These are phyloP conservation scores for Pseudogymnoascus sp. DNA, from an alignment of 2,329 filamentous ascomycete genomes.

Conservation along the genomic window DNA sequence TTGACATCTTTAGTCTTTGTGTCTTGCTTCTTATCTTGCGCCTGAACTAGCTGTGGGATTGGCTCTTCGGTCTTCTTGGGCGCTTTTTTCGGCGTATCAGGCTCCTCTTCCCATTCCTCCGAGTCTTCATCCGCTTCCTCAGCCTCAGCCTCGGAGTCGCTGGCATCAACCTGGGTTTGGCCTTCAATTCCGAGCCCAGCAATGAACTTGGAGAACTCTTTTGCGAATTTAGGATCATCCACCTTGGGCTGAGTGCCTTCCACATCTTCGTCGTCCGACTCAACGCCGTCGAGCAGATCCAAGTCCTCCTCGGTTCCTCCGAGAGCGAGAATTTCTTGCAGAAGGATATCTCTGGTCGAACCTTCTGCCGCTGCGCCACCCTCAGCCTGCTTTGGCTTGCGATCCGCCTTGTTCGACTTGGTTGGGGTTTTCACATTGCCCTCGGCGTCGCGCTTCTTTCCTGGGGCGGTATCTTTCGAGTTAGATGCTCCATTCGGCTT, in stretches of 20 bases:
- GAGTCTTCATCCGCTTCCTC: slow-evolving; percentile 29
- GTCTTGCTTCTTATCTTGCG: background rate
- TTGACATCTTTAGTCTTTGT: slow-evolving; percentile 21
- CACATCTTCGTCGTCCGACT: slow-evolving; percentile 40
- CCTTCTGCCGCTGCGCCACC: slow-evolving; percentile 14
- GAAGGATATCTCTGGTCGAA: slow-evolving; percentile 31
- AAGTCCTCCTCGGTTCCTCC: slow-evolving; percentile 58
- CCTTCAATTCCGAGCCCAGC: slow-evolving; percentile 41
- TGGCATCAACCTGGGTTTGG: slow-evolving; percentile 32
- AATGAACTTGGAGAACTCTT: slow-evolving; percentile 45
- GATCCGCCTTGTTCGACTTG: slow-evolving; percentile 17
- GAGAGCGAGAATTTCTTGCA: slow-evolving; percentile 56
- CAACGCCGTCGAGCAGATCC: slow-evolving; percentile 48
- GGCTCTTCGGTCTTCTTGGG: slow-evolving; percentile 11
- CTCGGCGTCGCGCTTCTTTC: slow-evolving; percentile 25
- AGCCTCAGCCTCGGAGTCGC: slow-evolving; percentile 30
- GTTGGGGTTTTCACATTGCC: slow-evolving; percentile 24
- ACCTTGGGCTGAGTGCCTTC: slow-evolving; percentile 22
- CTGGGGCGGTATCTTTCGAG: slow-evolving; percentile 25
- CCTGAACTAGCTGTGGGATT: slow-evolving; percentile 7
- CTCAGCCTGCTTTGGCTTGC: slow-evolving; percentile 10
- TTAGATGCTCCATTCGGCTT: slow-evolving; percentile 32
- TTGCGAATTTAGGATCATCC: slow-evolving; percentile 16
- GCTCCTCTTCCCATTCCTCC: slow-evolving; percentile 24
- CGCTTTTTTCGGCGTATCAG: slow-evolving; percentile 21